Conservation (phyloP, 768 basidiomycete species). For the Suillus weaverae region DNA sequence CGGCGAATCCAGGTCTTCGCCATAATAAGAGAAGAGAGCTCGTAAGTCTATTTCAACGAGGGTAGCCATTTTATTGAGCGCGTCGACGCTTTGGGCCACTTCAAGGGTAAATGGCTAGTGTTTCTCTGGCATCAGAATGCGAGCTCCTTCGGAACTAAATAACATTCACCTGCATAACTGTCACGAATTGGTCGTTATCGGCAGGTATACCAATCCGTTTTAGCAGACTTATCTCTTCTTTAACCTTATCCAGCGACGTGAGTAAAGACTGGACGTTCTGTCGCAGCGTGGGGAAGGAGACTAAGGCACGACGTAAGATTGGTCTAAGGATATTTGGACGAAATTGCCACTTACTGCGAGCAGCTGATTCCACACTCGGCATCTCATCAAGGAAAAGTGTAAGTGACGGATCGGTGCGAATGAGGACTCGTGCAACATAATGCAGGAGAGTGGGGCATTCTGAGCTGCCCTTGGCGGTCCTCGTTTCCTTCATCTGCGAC, state of each 20-base stretch:
- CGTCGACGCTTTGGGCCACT: slow-evolving; percentile 56
- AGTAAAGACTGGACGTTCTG: slow-evolving; percentile 61
- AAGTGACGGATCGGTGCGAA: slow-evolving; percentile 64
- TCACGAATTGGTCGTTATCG: slow-evolving; percentile 59
- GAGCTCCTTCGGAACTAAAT: not conserved
- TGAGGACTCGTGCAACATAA: slow-evolving; percentile 76
- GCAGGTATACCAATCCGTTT: slow-evolving; percentile 32
- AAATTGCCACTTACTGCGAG: slow-evolving; percentile 52
- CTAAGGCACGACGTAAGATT: slow-evolving; percentile 35
- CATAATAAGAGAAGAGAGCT: slow-evolving; percentile 68
- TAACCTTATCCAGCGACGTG: slow-evolving; percentile 55
- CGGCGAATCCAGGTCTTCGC: slow-evolving; percentile 65
- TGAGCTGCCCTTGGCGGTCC: slow-evolving; percentile 62
- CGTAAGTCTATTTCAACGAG: slow-evolving; percentile 61
- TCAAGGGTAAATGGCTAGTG: slow-evolving; percentile 50
- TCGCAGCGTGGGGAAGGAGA: slow-evolving; percentile 67
- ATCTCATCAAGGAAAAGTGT: slow-evolving; percentile 78
- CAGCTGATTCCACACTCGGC: slow-evolving; percentile 79
- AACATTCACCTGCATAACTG: slow-evolving; percentile 64
- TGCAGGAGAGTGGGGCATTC: slow-evolving; percentile 90
- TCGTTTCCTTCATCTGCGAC: slow-evolving; percentile 77
- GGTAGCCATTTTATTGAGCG: slow-evolving; percentile 59
- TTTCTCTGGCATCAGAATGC: slow-evolving; percentile 1
- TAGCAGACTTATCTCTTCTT: slow-evolving; percentile 52
- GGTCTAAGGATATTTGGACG: not conserved